Evolutionary conservation across 768 basidiomycete species (phyloP).

Genomic region (Coprinopsis cinerea): DNA sequence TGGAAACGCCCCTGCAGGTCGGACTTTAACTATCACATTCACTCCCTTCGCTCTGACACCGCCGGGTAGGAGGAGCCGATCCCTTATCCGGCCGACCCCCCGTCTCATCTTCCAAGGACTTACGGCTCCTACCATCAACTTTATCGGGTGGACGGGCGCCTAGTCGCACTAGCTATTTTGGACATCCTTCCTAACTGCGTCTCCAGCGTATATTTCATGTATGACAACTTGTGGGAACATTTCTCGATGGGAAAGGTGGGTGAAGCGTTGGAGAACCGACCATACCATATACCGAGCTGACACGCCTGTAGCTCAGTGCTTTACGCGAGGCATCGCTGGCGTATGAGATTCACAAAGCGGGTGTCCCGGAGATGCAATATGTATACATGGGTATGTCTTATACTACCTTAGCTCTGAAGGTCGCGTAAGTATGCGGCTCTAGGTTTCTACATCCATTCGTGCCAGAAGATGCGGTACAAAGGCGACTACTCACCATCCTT

Average conservation of each 20-base stretch:
- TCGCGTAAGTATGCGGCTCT: not conserved
- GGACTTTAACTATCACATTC: conserved; percentile 16
- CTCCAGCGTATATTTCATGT: conserved; percentile 85
- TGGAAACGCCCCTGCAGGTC: conserved; percentile 71
- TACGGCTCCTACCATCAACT: conserved; percentile 95
- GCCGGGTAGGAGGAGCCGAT: conserved; percentile 51
- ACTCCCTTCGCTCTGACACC: not conserved
- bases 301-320: conserved; percentile 63
- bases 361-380: conserved; percentile 53
- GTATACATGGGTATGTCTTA: conserved; percentile 78
- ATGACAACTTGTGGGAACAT: conserved; percentile 62
- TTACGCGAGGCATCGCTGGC: conserved; percentile 75
- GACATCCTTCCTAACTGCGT: conserved; percentile 88
- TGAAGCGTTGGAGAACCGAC: not conserved
- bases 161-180: conserved; percentile 83
- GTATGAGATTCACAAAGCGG: conserved; percentile 67
- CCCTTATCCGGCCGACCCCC: conserved; percentile 42
- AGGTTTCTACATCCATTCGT: conserved; percentile 94
- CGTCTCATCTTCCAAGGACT: conserved; percentile 56
- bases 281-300: not conserved
- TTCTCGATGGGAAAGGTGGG: conserved; percentile 75
- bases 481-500: conserved; percentile 88
- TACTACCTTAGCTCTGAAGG: not conserved
- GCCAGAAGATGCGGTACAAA: conserved; percentile 95
- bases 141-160: conserved; percentile 73